Base-by-base conservation (phyloP, 345 rosid genomes). In the Hypericum perforatum region DNA sequence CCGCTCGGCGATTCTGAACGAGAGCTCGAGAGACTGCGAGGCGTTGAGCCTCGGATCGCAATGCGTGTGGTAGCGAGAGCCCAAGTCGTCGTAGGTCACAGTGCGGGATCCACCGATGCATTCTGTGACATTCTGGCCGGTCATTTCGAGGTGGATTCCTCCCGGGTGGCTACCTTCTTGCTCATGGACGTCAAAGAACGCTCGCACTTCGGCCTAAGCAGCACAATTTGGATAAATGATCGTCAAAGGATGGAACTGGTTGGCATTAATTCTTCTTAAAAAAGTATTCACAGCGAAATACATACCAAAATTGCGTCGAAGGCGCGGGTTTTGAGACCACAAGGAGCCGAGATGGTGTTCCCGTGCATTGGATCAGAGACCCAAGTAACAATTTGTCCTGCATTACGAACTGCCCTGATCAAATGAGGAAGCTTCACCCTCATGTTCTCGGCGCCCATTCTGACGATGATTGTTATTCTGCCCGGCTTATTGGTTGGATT, bases 361-460 rank as follows among this genome's bases (percentile, higher is more conserved):
- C 65, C 70, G 39, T 66, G 70, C 70, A 66, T 66, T 49, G 70
- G 70, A 44, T 66, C 70, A 10, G 64, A 54, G 52, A 66, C 65
- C 70, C 65, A 66, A 16, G 70, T 66, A 41, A 66, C 70, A 7
- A 66, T 44, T 29, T 43, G 61, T 15, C 61, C 70, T 0, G 65
- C 56, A 22, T 48, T 43, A 15, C 65, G 57, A 1, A 66, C 65
- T 37, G 65, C 70, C 39, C 65, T 43, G 46, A 66, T 66, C 53
- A 66, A 40, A 41, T 54, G 61, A 12, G 65, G 65, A 15, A 66
- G 50, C 65, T 66, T 66, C 29, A 60, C 61, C 43, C 70, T 66
- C 70, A 55, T 61, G 52, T 66, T 66, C 45, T 66, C 70, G 40
- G 70, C 70, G 9, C 70, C 70, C 65, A 60, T 60, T 60, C 70